Base-by-base conservation (phyloP, 345 rosid species). In the Lumnitzera racemosa region DNA sequence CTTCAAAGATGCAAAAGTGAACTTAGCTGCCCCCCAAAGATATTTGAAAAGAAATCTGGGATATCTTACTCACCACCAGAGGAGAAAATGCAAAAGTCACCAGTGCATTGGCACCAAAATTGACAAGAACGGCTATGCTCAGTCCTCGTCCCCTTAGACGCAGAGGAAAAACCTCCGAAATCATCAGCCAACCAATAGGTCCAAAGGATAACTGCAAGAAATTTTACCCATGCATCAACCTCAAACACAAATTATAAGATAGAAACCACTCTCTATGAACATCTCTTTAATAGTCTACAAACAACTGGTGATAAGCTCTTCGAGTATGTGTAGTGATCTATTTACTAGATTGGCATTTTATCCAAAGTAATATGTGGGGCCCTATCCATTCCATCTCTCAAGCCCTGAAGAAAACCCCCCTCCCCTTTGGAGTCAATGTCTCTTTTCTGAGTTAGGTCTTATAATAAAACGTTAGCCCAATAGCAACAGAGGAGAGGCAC, bases 151-250 rank as follows among this genome's bases (percentile, higher is more conserved):
- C 98, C 78, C 98, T 80, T 61, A 83, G 65, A 41, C 91, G 88
- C 56, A 91, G 71, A 15, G 98, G 98, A 47, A 89, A 91, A 56
- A 91, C 36, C 87, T 91, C 96, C 0, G 98, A 91, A 67, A 91
- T 91, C 89, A 91, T 86, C 78, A 91, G 84, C 98, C 98, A 91
- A 55, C 98, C 95, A 53, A 91, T 91, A 51, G 98, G 98, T 65
- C 96, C 98, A 80, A 91, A 91, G 9, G 96, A 91, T 68, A 91
- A 64, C 98, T 91, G 88, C 83, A 77, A 64, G 64, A 36, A 49
- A 60, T 61, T 66, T 50, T 48, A 59, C 14, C 24, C 10, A 36
- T 57, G 6, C 46, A 24, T 57, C 12, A 1, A 15, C 15, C 46
- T 16, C 24, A 23, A 4, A 2, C 10, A 14, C 31, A 56, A n/a